Percentiles rank a stretch among this genome's conserved stretches.
Conservation (phyloP, 306 rosid genomes). For the Prunus mume region DNA sequence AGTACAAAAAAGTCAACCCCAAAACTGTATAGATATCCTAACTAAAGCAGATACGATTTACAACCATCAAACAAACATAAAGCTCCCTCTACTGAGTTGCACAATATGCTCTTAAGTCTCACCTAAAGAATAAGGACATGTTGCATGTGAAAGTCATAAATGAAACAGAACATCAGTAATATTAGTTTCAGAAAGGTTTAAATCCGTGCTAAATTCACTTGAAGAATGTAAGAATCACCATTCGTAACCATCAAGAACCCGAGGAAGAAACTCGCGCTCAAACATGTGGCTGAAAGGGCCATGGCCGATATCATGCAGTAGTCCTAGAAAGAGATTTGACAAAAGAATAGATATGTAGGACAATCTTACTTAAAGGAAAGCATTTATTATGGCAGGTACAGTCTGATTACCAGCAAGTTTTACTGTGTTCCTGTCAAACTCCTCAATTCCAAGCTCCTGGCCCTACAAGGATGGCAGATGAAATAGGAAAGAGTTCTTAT, state of each 20-base stretch:
- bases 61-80: constrained; percentile 3
- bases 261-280: constrained; percentile 78
- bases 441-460: constrained; percentile 77
- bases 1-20: constrained; percentile 9
- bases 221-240: constrained; percentile 42
- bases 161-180: constrained; percentile 3
- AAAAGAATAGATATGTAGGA: constrained; percentile 15
- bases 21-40: constrained; percentile 16
- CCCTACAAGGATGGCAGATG: constrained; percentile 48
- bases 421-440: constrained; percentile 69
- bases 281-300: constrained; percentile 96
- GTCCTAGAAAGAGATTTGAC: constrained; percentile 49
- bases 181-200: not conserved
- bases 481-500: constrained; percentile 1
- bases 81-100: not conserved
- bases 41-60: not conserved
- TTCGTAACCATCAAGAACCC: constrained; percentile 39
- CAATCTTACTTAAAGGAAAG: constrained; percentile 18
- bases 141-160: not conserved
- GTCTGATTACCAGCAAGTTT: constrained; percentile 76
- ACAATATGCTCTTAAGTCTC: not conserved
- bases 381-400: constrained; percentile 17
- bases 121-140: not conserved
- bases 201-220: constrained; percentile 10
- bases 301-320: constrained; percentile 93